Conservation (phyloP, 768 basidiomycete genomes). For the Trichaptum fuscoviolaceum region DNA sequence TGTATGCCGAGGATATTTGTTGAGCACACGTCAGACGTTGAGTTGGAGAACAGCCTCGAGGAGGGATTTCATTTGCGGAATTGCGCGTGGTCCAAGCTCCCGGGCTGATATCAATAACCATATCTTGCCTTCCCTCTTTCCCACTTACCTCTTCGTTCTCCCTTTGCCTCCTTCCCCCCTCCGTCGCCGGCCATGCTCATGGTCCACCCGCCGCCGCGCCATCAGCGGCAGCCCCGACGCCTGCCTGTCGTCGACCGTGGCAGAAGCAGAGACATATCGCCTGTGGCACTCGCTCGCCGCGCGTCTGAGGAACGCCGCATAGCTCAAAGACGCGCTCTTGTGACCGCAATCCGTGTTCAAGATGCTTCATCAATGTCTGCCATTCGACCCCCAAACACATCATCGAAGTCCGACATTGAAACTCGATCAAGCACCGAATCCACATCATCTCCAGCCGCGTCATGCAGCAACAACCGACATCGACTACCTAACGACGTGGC, state of each 20-base stretch:
- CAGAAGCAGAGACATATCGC: constrained; percentile 3
- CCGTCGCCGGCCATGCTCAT: constrained; percentile 1
- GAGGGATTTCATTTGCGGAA: constrained; percentile 1
- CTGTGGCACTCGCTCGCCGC: constrained; percentile 4
- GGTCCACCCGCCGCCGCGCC: not conserved
- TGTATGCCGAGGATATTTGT: not conserved
- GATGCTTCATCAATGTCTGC: not conserved
- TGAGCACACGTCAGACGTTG: not conserved
- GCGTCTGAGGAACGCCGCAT: constrained; percentile 3
- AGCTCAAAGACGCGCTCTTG: constrained; percentile 3
- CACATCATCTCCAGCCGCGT: not conserved
- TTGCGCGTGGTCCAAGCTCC: not conserved
- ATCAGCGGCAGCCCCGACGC: not conserved
- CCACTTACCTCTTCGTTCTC: not conserved
- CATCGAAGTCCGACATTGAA: not conserved
- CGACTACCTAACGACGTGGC: not conserved
- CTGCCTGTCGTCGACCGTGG: not conserved
- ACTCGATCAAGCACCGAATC: not conserved
- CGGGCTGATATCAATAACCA: not conserved
- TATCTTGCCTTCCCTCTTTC: not conserved
- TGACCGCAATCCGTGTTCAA: not conserved
- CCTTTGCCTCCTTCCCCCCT: not conserved
- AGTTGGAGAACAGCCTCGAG: not conserved
- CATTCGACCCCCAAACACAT: not conserved
- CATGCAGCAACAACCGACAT: not conserved